Evolutionary conservation across 768 basidiomycete species (phyloP).

Genomic region (Boletus eberwhitei): DNA sequence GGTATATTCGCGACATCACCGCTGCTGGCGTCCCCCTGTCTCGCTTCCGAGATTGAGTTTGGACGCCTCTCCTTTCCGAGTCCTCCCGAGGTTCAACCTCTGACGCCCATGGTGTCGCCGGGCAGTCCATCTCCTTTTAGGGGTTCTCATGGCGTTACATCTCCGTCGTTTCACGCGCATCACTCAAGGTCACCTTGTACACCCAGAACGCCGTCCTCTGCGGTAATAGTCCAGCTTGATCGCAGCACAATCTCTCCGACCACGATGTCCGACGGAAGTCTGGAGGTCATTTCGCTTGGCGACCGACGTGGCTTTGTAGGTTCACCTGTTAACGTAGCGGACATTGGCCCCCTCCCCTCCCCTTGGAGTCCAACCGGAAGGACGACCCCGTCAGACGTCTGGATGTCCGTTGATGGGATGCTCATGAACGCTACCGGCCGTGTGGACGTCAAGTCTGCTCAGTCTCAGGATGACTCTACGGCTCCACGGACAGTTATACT

Average conservation of each 20-base stretch:
- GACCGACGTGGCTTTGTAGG: constrained; percentile 9
- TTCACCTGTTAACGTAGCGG: constrained; percentile 1
- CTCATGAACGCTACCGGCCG: constrained; percentile 19
- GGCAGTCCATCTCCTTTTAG: constrained; percentile 7
- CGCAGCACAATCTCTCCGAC: constrained; percentile 24
- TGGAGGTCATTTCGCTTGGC: constrained; percentile 23
- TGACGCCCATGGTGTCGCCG: neutral
- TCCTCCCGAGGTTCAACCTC: neutral
- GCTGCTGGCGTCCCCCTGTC: neutral
- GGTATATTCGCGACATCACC: constrained; percentile 13
- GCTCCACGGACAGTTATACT: neutral
- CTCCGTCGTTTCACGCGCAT: constrained; percentile 4
- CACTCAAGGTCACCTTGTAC: constrained; percentile 5
- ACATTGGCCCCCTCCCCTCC: constrained; percentile 21
- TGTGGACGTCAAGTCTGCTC: neutral
- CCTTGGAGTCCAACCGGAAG: constrained; percentile 29
- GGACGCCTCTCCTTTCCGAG: neutral
- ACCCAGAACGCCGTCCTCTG: constrained; percentile 12
- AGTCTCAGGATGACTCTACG: neutral
- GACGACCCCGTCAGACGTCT: constrained; percentile 10
- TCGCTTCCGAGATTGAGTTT: neutral
- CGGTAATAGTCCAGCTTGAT: constrained; percentile 18
- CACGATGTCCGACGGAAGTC: constrained; percentile 22
- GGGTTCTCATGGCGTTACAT: neutral
- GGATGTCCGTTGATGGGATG: constrained; percentile 23